Percentiles rank a stretch among this genome's conserved stretches.
phyloP scores from a whole-genome alignment of 2,329 filamentous ascomycete species.

The Colletotrichum sp. region DNA sequence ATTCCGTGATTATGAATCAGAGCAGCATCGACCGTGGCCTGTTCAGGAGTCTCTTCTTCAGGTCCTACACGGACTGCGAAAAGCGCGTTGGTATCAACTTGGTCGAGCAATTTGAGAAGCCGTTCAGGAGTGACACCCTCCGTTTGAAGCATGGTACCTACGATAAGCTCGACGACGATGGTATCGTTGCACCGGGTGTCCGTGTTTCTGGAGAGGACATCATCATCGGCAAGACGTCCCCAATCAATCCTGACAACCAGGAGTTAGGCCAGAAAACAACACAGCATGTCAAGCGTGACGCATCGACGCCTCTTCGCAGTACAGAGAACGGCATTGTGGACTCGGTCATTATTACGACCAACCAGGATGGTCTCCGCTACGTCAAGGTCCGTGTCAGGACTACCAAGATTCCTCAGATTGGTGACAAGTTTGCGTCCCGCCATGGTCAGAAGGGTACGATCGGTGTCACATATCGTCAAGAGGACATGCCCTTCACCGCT shows the following conservation, averaged over 20 bases:
- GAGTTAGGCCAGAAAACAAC: slow-evolving; percentile 93
- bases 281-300: slow-evolving; percentile 90
- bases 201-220: slow-evolving; percentile 98
- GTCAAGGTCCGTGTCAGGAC: slow-evolving; percentile 97
- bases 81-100: slow-evolving; percentile 94
- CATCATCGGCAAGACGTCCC: slow-evolving; percentile 98
- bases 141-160: slow-evolving; percentile 94
- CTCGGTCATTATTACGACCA: slow-evolving; percentile 91
- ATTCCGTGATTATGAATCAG: slow-evolving; percentile 99
- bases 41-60: slow-evolving; percentile 97
- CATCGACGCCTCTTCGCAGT: slow-evolving; percentile 90
- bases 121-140: slow-evolving; percentile 84
- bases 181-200: slow-evolving; percentile 90
- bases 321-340: slow-evolving; percentile 98
- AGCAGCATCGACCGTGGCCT: slow-evolving; percentile 97
- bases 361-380: slow-evolving; percentile 91
- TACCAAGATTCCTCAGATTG: slow-evolving; percentile 97
- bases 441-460: slow-evolving; percentile 99
- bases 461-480: slow-evolving; percentile 95
- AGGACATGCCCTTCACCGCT: slow-evolving; percentile 97
- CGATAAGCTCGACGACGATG: slow-evolving; percentile 96
- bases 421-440: slow-evolving; percentile 98
- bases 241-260: slow-evolving; percentile 89
- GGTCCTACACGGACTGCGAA: slow-evolving; percentile 95
- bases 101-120: slow-evolving; percentile 95